Evolutionary conservation across 2,329 filamentous ascomycete species (phyloP).

Genomic region (Xylariaceae sp.): DNA sequence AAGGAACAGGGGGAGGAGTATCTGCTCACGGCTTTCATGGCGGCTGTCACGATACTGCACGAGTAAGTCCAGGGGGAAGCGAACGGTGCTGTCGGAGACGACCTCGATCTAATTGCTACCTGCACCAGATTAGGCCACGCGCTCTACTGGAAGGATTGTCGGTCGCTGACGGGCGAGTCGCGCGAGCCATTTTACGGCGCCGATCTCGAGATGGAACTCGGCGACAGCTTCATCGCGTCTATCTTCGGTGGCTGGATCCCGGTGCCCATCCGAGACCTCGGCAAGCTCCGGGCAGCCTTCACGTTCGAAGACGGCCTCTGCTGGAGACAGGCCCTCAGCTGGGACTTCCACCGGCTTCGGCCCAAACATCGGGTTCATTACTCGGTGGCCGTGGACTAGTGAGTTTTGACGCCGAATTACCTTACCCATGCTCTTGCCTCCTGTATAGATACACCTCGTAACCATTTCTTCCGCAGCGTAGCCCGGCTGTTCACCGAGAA

Average conservation of each 20-base stretch:
- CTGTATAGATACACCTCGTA: neutral
- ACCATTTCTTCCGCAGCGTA: slow-evolving; percentile 21
- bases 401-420: slow-evolving; percentile 21
- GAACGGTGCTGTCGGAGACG: too few relatives aligned
- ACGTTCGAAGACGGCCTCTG: slow-evolving; percentile 36
- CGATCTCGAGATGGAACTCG: slow-evolving; percentile 42
- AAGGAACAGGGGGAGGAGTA: slow-evolving; percentile 36
- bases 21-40: slow-evolving; percentile 40
- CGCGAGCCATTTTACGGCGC: slow-evolving; percentile 40
- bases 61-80: slow-evolving; percentile 29
- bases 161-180: slow-evolving; percentile 31
- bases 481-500: slow-evolving; percentile 30
- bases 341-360: slow-evolving; percentile 37
- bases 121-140: slow-evolving; percentile 37
- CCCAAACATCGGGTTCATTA: slow-evolving; percentile 39
- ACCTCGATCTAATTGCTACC: neutral
- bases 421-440: slow-evolving; percentile 2
- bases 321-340: slow-evolving; percentile 38
- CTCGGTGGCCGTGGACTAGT: slow-evolving; percentile 39
- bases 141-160: slow-evolving; percentile 38
- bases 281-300: slow-evolving; percentile 2
- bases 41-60: slow-evolving; percentile 38
- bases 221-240: slow-evolving; percentile 40
- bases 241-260: slow-evolving; percentile 40
- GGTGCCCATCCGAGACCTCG: slow-evolving; percentile 28